Conservation (phyloP, 805 yeast genomes). For the Komagataella mondaviorum region DNA sequence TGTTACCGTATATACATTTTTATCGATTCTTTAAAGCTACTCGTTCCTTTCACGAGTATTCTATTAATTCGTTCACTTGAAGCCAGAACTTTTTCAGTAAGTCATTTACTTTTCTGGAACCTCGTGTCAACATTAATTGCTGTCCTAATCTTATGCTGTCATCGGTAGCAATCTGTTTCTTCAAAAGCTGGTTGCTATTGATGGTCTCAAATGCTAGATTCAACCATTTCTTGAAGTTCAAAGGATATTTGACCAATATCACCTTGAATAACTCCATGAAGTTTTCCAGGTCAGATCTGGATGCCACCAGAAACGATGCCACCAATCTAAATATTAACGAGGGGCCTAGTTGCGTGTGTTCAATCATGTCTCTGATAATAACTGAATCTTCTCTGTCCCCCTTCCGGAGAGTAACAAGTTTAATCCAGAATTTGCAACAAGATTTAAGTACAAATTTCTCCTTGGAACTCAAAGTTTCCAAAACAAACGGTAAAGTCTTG, state of each 20-base stretch:
- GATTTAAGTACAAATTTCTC: conserved; percentile 46
- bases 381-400: conserved; percentile 28
- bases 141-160: conserved; percentile 25
- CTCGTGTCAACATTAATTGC: conserved; percentile 50
- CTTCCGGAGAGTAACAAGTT: conserved; percentile 26
- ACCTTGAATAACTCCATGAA: conserved; percentile 36
- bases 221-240: conserved; percentile 38
- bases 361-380: conserved; percentile 12
- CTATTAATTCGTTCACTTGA: conserved; percentile 38
- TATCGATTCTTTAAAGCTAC: background rate
- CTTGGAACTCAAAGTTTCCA: conserved; percentile 26
- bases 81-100: conserved; percentile 56
- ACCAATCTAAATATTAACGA: conserved; percentile 21
- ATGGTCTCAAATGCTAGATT: conserved; percentile 13
- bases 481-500: conserved; percentile 18
- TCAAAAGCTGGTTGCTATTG: background rate
- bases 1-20: background rate
- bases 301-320: conserved; percentile 31
- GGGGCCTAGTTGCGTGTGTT: conserved; percentile 16
- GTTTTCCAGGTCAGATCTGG: conserved; percentile 46
- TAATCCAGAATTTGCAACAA: conserved; percentile 41
- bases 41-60: conserved; percentile 14
- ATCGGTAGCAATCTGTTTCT: conserved; percentile 8
- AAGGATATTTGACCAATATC: conserved; percentile 20
- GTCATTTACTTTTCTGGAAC: conserved; percentile 43